phyloP scores from a whole-genome alignment of 768 basidiomycete genomes.

The Xerocomellus chrysenteron region DNA sequence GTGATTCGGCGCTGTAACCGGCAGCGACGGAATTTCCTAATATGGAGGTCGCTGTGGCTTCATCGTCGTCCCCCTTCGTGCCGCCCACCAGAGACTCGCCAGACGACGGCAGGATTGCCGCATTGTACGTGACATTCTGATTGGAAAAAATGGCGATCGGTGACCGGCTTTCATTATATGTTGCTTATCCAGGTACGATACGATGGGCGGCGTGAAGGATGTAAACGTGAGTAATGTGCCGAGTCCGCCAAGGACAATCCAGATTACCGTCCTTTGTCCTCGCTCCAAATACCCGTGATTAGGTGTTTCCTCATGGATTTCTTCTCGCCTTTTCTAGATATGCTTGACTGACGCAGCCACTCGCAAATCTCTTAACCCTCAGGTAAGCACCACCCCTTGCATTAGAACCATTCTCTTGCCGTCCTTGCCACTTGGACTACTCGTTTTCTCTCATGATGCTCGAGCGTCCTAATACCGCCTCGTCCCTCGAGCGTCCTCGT shows the following conservation, averaged over 20 bases:
- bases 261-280: background rate
- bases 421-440: background rate
- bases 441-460: constrained; percentile 20
- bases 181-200: constrained; percentile 6
- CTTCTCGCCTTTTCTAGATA: constrained; percentile 28
- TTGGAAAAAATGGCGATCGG: background rate
- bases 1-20: background rate
- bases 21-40: constrained; percentile 13
- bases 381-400: constrained; percentile 31
- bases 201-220: constrained; percentile 29
- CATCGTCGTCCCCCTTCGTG: background rate
- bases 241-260: constrained; percentile 23
- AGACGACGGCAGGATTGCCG: constrained; percentile 1
- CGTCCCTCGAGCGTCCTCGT: constrained; percentile 9
- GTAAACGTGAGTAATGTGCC: constrained; percentile 28
- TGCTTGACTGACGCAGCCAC: constrained; percentile 33
- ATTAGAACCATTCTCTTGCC: constrained; percentile 8
- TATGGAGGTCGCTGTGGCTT: background rate
- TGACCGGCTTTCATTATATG: background rate
- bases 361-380: constrained; percentile 24
- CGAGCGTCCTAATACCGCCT: constrained; percentile 11
- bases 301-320: constrained; percentile 9
- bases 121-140: constrained; percentile 10
- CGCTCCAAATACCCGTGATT: constrained; percentile 7
- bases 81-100: background rate